Percentiles rank a stretch among this genome's conserved stretches.
These are phyloP conservation scores for Collybia mongolica DNA, from an alignment of 768 basidiomycete genomes.

Conservation along the genomic window DNA sequence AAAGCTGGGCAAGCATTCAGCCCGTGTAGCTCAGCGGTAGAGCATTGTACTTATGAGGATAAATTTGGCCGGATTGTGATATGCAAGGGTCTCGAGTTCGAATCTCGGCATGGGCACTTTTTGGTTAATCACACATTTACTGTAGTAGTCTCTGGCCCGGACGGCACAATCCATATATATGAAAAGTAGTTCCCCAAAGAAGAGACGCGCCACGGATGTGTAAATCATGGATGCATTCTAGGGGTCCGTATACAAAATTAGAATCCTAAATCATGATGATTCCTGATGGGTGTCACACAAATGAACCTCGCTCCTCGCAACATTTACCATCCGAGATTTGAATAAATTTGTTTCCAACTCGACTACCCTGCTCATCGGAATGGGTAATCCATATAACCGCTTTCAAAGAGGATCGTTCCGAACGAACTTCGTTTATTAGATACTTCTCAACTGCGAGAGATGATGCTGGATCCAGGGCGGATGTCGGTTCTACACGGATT, in stretches of 20 bases:
- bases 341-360: conserved; percentile 72
- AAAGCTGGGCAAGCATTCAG: conserved; percentile 9
- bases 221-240: too few relatives aligned
- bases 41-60: conserved; percentile 62
- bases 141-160: too few relatives aligned
- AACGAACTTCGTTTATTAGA: conserved; percentile 51
- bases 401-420: conserved; percentile 51
- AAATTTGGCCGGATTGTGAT: conserved; percentile 25
- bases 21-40: conserved; percentile 60
- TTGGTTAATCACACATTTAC: not conserved
- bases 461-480: conserved; percentile 75
- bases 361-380: conserved; percentile 73
- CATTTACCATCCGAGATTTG: conserved; percentile 44
- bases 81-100: conserved; percentile 61
- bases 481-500: conserved; percentile 72
- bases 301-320: conserved; percentile 31
- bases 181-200: too few relatives aligned
- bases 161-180: too few relatives aligned
- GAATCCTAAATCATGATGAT: too few relatives aligned
- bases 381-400: conserved; percentile 89
- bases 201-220: too few relatives aligned
- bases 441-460: conserved; percentile 65
- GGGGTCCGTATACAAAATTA: too few relatives aligned
- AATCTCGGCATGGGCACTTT: conserved; percentile 50
- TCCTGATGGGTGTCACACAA: conserved; percentile 5